These are phyloP conservation scores for Datisca glomerata DNA, from an alignment of 306 rosid genomes.

Conservation along the genomic window DNA sequence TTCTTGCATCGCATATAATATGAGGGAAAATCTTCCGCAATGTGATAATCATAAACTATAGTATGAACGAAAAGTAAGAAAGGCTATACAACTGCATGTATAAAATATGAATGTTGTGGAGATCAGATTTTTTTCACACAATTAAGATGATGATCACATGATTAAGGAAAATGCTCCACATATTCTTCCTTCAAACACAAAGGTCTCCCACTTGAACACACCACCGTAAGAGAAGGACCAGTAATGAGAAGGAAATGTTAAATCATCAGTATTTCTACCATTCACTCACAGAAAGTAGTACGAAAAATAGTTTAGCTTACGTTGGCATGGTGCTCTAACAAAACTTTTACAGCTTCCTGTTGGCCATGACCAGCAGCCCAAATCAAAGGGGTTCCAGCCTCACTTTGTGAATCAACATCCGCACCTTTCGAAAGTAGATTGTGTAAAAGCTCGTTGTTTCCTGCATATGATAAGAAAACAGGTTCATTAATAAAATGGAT, in stretches of 20 bases:
- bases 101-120: too few relatives aligned
- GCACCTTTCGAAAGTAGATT: conserved; percentile 61
- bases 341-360: conserved; percentile 51
- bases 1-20: background rate
- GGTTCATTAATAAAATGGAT: background rate
- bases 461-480: conserved; percentile 19
- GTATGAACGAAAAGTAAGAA: background rate
- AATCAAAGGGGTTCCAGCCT: conserved; percentile 74
- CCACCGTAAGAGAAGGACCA: too few relatives aligned
- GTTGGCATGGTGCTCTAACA: conserved; percentile 66
- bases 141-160: too few relatives aligned
- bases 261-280: too few relatives aligned
- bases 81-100: too few relatives aligned
- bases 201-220: too few relatives aligned
- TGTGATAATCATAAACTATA: background rate
- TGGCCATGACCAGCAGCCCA: conserved; percentile 99
- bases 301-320: conserved; percentile 27
- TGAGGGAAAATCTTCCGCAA: background rate
- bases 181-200: too few relatives aligned
- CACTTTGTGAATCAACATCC: conserved; percentile 72
- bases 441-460: conserved; percentile 62
- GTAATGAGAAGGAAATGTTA: too few relatives aligned
- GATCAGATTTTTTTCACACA: too few relatives aligned
- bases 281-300: background rate
- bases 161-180: too few relatives aligned